Percentiles rank a stretch among this genome's conserved stretches.
Evolutionary conservation across 2,329 filamentous ascomycete genomes (phyloP).

Genomic region (Stachybotrys chartarum): DNA sequence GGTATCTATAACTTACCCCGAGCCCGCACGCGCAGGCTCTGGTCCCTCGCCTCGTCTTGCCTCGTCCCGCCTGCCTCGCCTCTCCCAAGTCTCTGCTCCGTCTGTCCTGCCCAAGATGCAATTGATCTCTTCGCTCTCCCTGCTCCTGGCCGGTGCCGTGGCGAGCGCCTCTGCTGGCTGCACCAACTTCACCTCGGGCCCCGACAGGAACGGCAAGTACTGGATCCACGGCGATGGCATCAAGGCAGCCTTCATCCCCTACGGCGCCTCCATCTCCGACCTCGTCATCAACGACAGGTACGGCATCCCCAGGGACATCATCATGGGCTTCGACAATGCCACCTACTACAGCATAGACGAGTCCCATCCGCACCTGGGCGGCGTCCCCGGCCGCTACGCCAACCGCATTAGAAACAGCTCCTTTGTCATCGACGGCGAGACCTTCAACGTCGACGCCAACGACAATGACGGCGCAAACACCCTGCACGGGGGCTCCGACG

Average conservation of each 20-base stretch:
- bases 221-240: slow-evolving; percentile 62
- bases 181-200: slow-evolving; percentile 17
- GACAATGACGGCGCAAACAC: slow-evolving; percentile 58
- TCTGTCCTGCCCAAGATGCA: not conserved
- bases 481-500: slow-evolving; percentile 62
- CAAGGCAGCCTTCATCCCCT: slow-evolving; percentile 62
- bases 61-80: not conserved
- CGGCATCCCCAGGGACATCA: slow-evolving; percentile 62
- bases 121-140: slow-evolving; percentile 1
- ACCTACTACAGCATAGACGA: slow-evolving; percentile 58
- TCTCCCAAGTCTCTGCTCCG: not conserved
- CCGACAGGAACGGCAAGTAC: slow-evolving; percentile 61
- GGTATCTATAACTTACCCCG: not conserved
- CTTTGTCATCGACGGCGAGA: slow-evolving; percentile 58
- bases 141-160: slow-evolving; percentile 8
- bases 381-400: slow-evolving; percentile 70
- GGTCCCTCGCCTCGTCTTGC: not conserved
- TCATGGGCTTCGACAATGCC: slow-evolving; percentile 71
- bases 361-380: slow-evolving; percentile 63
- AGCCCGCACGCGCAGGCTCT: not conserved
- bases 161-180: slow-evolving; percentile 2
- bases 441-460: slow-evolving; percentile 55
- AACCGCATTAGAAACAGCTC: slow-evolving; percentile 75
- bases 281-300: slow-evolving; percentile 63
- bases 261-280: slow-evolving; percentile 67